Evolutionary conservation across 2,329 filamentous ascomycete genomes (phyloP).

Genomic region (Fusarium lateritium): DNA sequence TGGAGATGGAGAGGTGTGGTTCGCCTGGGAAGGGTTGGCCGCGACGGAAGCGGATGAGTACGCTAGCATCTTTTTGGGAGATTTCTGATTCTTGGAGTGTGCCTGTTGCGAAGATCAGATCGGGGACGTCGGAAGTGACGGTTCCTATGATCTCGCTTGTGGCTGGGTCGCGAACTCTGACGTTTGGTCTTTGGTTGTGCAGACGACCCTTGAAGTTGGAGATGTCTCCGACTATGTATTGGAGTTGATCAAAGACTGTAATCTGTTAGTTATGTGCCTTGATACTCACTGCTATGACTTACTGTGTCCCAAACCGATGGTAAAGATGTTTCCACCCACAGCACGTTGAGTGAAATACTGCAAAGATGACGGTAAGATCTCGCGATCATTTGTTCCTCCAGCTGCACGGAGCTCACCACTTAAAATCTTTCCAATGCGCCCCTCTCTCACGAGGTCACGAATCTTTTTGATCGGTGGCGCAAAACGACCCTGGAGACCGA

Average conservation of each 20-base stretch:
- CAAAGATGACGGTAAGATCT: constrained; percentile 53
- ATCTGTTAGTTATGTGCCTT: not conserved
- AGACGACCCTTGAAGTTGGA: constrained; percentile 56
- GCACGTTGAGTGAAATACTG: constrained; percentile 65
- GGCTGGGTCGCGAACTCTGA: constrained; percentile 54
- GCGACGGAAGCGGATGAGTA: constrained; percentile 62
- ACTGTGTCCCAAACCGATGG: constrained; percentile 61
- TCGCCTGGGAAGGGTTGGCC: constrained; percentile 65
- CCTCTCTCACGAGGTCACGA: constrained; percentile 60
- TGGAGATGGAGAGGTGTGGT: constrained; percentile 63
- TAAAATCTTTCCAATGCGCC: constrained; percentile 66
- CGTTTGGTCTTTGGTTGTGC: constrained; percentile 60
- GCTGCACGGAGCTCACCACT: constrained; percentile 62
- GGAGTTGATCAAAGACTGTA: constrained; percentile 62
- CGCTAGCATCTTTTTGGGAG: constrained; percentile 54
- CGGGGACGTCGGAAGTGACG: constrained; percentile 60
- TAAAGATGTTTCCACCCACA: constrained; percentile 62
- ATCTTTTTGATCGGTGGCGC: constrained; percentile 62
- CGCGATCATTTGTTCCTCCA: constrained; percentile 55
- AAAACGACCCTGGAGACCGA: constrained; percentile 67
- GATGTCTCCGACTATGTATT: constrained; percentile 63
- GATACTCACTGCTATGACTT: constrained; percentile 29
- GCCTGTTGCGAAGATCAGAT: constrained; percentile 58
- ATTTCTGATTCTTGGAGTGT: constrained; percentile 50
- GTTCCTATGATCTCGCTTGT: constrained; percentile 53